phyloP scores from a whole-genome alignment of 495 filamentous ascomycete genomes.

The Xylaria acuta region DNA sequence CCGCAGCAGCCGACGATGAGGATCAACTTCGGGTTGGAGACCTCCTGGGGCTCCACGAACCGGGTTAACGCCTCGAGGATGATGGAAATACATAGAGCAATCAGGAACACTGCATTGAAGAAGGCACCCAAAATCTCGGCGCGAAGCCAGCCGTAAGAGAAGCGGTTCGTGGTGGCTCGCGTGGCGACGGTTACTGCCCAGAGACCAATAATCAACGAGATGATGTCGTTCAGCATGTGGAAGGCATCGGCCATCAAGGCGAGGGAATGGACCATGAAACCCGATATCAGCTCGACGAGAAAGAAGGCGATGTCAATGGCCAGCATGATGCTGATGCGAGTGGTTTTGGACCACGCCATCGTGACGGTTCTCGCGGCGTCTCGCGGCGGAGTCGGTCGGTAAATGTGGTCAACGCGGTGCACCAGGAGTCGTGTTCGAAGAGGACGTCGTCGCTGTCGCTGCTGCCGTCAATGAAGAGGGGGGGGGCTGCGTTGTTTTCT shows the following conservation, averaged over 20 bases:
- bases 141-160: constrained; percentile 97
- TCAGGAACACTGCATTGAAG: constrained; percentile 95
- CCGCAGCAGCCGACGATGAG: constrained; percentile 86
- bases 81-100: constrained; percentile 93
- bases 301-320: constrained; percentile 91
- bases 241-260: constrained; percentile 96
- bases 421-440: neutral
- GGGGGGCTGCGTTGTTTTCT: no score
- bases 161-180: constrained; percentile 81
- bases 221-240: constrained; percentile 98
- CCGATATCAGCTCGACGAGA: constrained; percentile 82
- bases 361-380: constrained; percentile 15
- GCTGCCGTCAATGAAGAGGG: neutral
- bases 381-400: neutral
- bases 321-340: constrained; percentile 89
- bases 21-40: constrained; percentile 82
- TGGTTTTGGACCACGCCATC: constrained; percentile 93
- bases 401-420: constrained; percentile 3
- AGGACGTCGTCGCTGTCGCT: constrained; percentile 10
- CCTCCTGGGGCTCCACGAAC: constrained; percentile 85
- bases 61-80: constrained; percentile 92
- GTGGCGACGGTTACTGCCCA: constrained; percentile 93
- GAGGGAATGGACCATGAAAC: constrained; percentile 85
- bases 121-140: constrained; percentile 97
- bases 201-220: constrained; percentile 87